Percentiles rank a stretch among this genome's conserved stretches.
Evolutionary conservation across 2,329 filamentous ascomycete genomes (phyloP).

Genomic region (Paecilomyces dactylethromorphus): DNA sequence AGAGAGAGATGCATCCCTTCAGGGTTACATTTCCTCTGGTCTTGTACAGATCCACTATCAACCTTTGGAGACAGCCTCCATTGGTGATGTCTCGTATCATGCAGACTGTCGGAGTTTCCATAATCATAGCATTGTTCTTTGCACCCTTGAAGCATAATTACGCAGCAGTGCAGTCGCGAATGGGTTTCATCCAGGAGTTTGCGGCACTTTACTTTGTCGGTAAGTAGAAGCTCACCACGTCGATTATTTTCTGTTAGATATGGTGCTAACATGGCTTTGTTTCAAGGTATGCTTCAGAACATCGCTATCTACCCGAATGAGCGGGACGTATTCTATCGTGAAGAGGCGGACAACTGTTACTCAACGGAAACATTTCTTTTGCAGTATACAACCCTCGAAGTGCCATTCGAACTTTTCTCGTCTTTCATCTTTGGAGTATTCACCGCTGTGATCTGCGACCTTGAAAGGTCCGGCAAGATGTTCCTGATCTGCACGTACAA

Average conservation of each 20-base stretch:
- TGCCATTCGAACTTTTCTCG: conserved; percentile 64
- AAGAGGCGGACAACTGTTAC: conserved; percentile 68
- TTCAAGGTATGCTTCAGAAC: conserved; percentile 67
- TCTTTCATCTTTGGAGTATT: conserved; percentile 61
- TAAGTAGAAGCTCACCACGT: conserved; percentile 6
- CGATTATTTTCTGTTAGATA: background rate
- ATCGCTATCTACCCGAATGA: conserved; percentile 67
- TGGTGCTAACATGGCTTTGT: background rate
- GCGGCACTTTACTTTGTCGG: conserved; percentile 46
- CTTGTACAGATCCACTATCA: conserved; percentile 60
- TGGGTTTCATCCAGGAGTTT: conserved; percentile 68
- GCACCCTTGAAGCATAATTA: conserved; percentile 64
- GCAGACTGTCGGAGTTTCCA: conserved; percentile 59
- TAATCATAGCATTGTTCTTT: conserved; percentile 63
- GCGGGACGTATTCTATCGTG: conserved; percentile 69
- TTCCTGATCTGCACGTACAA: conserved; percentile 64
- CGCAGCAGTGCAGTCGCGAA: conserved; percentile 62
- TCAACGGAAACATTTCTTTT: conserved; percentile 64
- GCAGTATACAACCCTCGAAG: conserved; percentile 62
- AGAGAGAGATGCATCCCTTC: conserved; percentile 58
- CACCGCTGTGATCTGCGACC: conserved; percentile 57
- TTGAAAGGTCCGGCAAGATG: conserved; percentile 56
- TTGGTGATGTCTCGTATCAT: conserved; percentile 59
- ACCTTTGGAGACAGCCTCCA: conserved; percentile 60
- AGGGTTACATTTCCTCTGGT: conserved; percentile 60